Conservation (phyloP, 441 rosid species). For the Metrosideros polymorpha region DNA sequence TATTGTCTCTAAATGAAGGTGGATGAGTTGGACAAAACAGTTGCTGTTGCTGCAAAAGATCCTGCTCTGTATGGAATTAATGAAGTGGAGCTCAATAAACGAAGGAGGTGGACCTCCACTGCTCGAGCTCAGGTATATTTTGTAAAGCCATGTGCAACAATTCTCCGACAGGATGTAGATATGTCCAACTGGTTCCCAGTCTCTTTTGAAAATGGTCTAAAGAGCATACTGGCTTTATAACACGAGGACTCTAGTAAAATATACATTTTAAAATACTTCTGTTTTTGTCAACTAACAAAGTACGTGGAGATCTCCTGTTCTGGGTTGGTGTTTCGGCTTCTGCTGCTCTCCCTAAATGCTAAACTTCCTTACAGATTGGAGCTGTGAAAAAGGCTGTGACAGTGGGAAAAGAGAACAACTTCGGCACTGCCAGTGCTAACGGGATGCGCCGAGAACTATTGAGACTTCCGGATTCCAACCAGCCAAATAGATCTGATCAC, state of each 20-base stretch:
- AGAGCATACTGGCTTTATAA: background rate
- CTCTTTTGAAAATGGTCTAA: background rate
- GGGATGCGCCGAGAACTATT: conserved; percentile 78
- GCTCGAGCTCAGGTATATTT: conserved; percentile 69
- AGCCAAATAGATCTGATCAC: conserved; percentile 47
- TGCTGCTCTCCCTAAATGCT: conserved; percentile 3
- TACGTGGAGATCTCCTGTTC: background rate
- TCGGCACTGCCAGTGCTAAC: conserved; percentile 31
- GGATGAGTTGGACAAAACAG: conserved; percentile 90
- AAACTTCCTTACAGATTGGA: conserved; percentile 37
- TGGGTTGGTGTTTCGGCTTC: background rate
- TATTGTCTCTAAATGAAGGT: conserved; percentile 80
- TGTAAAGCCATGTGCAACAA: background rate
- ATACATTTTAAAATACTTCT: background rate
- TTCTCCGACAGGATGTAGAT: background rate
- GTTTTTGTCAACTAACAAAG: background rate
- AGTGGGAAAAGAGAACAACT: conserved; percentile 47
- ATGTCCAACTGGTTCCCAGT: background rate
- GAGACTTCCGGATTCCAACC: conserved; percentile 65
- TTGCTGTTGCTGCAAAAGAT: conserved; percentile 81
- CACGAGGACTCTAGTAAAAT: background rate
- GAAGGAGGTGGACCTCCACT: conserved; percentile 92
- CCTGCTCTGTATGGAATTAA: conserved; percentile 88
- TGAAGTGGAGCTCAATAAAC: conserved; percentile 70
- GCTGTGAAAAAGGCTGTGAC: conserved; percentile 63